Evolutionary conservation across 441 rosid species (phyloP), one percentile per base, ranked within the genome.

Genomic region (Populus tomentosa): DNA sequence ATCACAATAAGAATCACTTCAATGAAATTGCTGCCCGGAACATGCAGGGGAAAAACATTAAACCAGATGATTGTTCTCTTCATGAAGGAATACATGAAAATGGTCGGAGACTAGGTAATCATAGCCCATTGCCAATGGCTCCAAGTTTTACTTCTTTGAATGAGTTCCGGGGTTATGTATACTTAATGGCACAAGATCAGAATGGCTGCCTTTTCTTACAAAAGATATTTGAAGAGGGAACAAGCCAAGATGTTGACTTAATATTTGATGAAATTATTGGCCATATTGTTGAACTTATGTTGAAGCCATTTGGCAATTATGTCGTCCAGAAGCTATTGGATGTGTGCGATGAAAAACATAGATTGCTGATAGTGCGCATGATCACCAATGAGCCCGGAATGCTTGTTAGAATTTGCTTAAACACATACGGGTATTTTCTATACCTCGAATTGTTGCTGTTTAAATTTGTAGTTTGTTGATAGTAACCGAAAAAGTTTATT

Each of bases 271-370:
- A 88, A 67, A 68, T 90, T 24, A 79, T 91, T 61, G 82, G 79
- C 72, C 82, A 94, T 80, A 76, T 88, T 20, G 75, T 75, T 72
- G 98, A 91, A 40, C 91, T 94, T 32, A 86, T 91, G 81, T 83
- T 84, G 79, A 86, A 92, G 82, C 94, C 90, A 1, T 92, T 92
- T 79, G 98, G 94, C 13, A 94, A 94, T 77, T 94, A 94, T 83
- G 84, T 94, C 6, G 83, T 94, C 23, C 97, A 94, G 87, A 94
- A 91, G 89, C 81, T 94, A 42, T 75, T 94, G 53, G 90, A 90
- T 2, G 90, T 82, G 40, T 86, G 94, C 75, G 80, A 79, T n/a
- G 96, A 92, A 42, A 92, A 89, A 63, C 94, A 87, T 65, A 86
- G 84, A 68, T 76, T 84, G 75, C 76, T 83, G 80, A 74, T 94